Evolutionary conservation across 164 flowering plant species (phyloP).

Genomic region (Magnolia changhungtana): DNA sequence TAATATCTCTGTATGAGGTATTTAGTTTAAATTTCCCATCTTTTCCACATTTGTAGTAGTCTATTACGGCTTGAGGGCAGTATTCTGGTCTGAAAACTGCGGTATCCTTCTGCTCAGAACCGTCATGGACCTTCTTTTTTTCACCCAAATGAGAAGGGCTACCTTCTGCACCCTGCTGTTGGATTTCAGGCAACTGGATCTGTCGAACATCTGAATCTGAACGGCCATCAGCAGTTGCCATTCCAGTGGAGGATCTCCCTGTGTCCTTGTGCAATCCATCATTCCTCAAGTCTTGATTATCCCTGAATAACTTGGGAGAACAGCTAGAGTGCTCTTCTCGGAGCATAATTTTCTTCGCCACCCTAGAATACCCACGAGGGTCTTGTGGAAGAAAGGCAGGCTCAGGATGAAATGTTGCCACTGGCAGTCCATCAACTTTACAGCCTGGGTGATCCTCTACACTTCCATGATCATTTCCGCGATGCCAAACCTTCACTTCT

Average conservation of each 20-base stretch:
- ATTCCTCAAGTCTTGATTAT: background rate
- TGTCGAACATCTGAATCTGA: conserved; percentile 1
- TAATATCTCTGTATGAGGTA: background rate
- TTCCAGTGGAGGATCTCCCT: background rate
- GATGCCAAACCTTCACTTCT: background rate
- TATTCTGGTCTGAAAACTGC: conserved; percentile 25
- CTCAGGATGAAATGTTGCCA: background rate
- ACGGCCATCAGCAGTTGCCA: conserved; percentile 7
- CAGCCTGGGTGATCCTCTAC: background rate
- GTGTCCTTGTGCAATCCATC: background rate
- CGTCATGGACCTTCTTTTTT: background rate
- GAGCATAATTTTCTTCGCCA: background rate
- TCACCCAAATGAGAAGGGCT: background rate
- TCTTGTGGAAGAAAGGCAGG: background rate
- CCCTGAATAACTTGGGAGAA: background rate
- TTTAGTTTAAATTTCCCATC: background rate
- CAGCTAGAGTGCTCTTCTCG: background rate
- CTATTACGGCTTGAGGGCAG: conserved; percentile 51
- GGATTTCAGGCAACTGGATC: background rate
- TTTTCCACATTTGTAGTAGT: conserved; percentile 19
- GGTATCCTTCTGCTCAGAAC: background rate
- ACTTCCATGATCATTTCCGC: conserved; percentile 10
- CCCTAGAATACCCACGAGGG: background rate
- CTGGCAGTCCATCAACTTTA: background rate
- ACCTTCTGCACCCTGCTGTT: background rate